Base-by-base conservation (phyloP, 1,284 basidiomycete species). In the Pisolithus thermaeus region DNA sequence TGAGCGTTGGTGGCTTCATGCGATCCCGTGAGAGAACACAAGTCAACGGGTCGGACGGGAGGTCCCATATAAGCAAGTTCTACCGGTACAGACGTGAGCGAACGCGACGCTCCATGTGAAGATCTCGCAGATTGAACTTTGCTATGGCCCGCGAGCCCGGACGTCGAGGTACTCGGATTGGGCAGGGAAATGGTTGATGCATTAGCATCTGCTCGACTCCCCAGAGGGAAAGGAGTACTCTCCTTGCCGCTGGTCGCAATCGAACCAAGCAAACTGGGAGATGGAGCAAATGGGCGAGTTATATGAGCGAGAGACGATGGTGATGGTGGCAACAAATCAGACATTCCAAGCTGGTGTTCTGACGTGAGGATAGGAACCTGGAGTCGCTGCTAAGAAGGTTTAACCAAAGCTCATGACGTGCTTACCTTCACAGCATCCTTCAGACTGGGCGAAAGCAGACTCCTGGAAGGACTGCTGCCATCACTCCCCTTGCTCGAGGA, bases 291-390 rank as follows among this genome's bases (percentile, higher is more conserved):
- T 45, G 70, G 64, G 37, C 79, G 76, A 30, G 75, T 69, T 42
- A 66, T 72, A 32, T 77, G 71, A 16, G 77, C 65, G 30, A 77
- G 70, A 8, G 79, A 74, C 11, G 82, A 82, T 4, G 90, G 90
- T 1, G 88, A 90, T 1, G 90, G 87, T 1, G 89, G 89, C 18
- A 90, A 70, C 18, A 92, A 70, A 61, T 92, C 90, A 12, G 74
- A 59, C 66, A 83, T 80, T 28, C 82, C 84, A 18, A 84, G 66
- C 57, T 82, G 82, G 61, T 87, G 81, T 52, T 87, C 85, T 1
- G 82, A 81, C 20, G 81, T 78, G 23, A 86, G 69, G 8, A 78
- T 77, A 2, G 85, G 83, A 40, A 84, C 77, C 84, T 87, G 52
- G 5, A 22, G 36, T 42, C 40, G 56, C 7, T 43, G 50, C 23